These are phyloP conservation scores for Flammula alnicola DNA, from an alignment of 1,284 basidiomycete genomes.

Conservation along the genomic window DNA sequence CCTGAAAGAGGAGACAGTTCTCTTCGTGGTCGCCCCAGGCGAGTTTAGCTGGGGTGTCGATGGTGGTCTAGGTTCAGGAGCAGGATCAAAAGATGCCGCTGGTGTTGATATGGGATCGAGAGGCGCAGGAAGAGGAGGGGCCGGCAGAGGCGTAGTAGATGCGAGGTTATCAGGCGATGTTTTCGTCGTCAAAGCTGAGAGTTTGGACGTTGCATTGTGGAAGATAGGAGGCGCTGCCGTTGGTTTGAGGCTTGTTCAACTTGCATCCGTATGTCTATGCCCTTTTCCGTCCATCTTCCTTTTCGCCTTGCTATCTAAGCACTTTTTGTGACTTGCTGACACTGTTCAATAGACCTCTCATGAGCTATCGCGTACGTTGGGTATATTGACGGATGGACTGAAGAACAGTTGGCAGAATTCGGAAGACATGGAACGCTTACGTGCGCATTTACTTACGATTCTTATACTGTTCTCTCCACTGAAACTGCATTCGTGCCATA, in stretches of 20 bases:
- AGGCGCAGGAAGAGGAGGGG: conserved; percentile 6
- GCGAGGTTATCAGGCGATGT: conserved; percentile 52
- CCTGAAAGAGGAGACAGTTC: conserved; percentile 22
- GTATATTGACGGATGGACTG: conserved; percentile 78
- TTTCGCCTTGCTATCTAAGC: too few relatives aligned
- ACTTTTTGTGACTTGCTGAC: too few relatives aligned
- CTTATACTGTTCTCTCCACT: conserved; percentile 10
- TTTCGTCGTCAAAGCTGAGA: conserved; percentile 59
- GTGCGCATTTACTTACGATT: conserved; percentile 45
- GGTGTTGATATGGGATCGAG: not conserved
- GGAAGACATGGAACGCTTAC: conserved; percentile 87
- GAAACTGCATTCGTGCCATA: too few relatives aligned
- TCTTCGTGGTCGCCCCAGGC: conserved; percentile 22
- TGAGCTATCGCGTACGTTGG: conserved; percentile 73
- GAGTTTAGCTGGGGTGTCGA: conserved; percentile 24
- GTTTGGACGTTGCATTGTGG: conserved; percentile 82
- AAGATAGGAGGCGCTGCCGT: conserved; percentile 84
- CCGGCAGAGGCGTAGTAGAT: conserved; percentile 24
- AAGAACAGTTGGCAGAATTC: conserved; percentile 90
- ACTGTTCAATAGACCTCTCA: conserved; percentile 79
- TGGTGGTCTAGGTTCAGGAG: conserved; percentile 11
- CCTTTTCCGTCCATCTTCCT: too few relatives aligned
- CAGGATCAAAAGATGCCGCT: not conserved
- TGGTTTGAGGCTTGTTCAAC: conserved; percentile 76
- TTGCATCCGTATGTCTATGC: conserved; percentile 60